Percentiles rank a stretch among this genome's conserved stretches.
phyloP scores from a whole-genome alignment of 2,329 filamentous ascomycete species.

The Aspergillus udagawae region DNA sequence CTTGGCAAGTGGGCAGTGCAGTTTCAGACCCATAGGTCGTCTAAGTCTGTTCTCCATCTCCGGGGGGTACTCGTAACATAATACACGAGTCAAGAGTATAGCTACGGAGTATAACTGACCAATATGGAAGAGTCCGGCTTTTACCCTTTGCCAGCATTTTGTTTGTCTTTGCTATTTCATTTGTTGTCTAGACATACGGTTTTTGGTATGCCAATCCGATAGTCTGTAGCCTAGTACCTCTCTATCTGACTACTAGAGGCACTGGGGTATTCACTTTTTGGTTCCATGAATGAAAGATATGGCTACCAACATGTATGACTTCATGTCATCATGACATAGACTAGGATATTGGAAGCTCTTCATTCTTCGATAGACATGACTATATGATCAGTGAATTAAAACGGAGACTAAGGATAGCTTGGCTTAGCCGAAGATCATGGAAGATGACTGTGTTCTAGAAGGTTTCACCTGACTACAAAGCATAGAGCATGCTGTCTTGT shows the following conservation, averaged over 20 bases:
- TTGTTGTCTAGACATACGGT: too few species aligned
- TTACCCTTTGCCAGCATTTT: too few species aligned
- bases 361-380: not conserved
- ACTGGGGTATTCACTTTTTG: too few species aligned
- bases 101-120: too few species aligned
- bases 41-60: not conserved
- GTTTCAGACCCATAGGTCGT: not conserved
- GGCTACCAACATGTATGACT: not conserved
- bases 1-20: constrained; percentile 8
- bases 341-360: not conserved
- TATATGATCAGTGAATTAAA: not conserved
- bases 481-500: not conserved
- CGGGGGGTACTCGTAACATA: not conserved
- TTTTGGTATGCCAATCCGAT: too few species aligned
- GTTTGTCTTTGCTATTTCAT: too few species aligned
- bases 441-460: not conserved
- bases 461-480: not conserved
- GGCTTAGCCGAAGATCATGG: not conserved
- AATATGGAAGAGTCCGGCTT: too few species aligned
- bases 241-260: not conserved
- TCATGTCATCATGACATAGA: not conserved
- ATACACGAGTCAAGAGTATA: not conserved
- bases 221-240: too few species aligned
- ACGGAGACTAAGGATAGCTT: not conserved
- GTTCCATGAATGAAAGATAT: not conserved